A percentile compares a stretch with the other conserved stretches of the same genome.
phyloP scores from a whole-genome alignment of 2,329 filamentous ascomycete genomes.

The Tolypocladium ovalisporum region DNA sequence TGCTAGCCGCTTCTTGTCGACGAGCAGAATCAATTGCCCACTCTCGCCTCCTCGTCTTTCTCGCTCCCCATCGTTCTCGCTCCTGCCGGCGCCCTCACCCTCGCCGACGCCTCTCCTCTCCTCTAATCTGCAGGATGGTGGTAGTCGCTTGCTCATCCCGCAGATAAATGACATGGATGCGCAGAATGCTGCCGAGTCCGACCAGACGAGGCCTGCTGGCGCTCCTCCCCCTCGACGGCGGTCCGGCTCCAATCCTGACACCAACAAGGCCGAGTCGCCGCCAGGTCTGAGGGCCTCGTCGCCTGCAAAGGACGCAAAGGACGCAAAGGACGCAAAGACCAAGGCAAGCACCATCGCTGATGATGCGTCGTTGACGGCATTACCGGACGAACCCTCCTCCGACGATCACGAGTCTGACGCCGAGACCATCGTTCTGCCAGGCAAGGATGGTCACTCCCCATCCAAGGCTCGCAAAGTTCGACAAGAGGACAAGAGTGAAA shows the following conservation, averaged over 20 bases:
- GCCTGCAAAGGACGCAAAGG: slow-evolving; percentile 6
- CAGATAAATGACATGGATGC: slow-evolving; percentile 58
- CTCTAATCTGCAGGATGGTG: slow-evolving; percentile 44
- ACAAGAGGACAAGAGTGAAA: slow-evolving; percentile 52
- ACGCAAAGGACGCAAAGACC: slow-evolving; percentile 1
- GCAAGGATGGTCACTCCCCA: slow-evolving; percentile 53
- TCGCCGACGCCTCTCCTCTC: slow-evolving; percentile 6
- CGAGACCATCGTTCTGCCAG: slow-evolving; percentile 59
- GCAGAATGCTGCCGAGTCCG: slow-evolving; percentile 55
- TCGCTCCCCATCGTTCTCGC: slow-evolving; percentile 1
- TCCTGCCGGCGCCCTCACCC: slow-evolving; percentile 4
- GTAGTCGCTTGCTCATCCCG: slow-evolving; percentile 35
- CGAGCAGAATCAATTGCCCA: slow-evolving; percentile 1
- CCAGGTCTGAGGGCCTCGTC: slow-evolving; percentile 5
- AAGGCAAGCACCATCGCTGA: slow-evolving; percentile 1
- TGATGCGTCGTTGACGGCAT: slow-evolving; percentile 4
- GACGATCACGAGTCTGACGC: slow-evolving; percentile 58
- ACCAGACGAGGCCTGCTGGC: slow-evolving; percentile 46
- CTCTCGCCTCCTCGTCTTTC: background rate
- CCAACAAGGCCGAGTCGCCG: slow-evolving; percentile 8
- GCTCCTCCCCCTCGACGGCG: slow-evolving; percentile 37
- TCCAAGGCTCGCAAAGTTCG: slow-evolving; percentile 54
- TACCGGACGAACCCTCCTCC: slow-evolving; percentile 27
- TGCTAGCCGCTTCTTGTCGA: background rate
- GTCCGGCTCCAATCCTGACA: slow-evolving; percentile 12